Evolutionary conservation across 305 asterid species (phyloP), one percentile per base, ranked within the genome.

Genomic region (Nicotiana rustica): DNA sequence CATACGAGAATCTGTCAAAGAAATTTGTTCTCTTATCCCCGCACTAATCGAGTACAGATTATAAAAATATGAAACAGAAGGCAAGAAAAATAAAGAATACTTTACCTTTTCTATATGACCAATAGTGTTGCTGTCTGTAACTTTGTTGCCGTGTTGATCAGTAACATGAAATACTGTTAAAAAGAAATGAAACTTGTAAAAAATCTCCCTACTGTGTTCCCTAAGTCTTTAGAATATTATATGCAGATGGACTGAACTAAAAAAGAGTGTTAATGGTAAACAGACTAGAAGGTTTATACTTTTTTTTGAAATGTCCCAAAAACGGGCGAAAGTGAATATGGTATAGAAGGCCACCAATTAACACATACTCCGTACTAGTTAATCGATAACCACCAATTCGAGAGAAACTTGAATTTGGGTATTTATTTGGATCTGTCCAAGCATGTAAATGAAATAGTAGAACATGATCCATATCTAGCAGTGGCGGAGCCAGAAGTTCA

Each of bases 151-250:
- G 61, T 92, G 95, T 78, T 93, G 96, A 89, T 96, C 98, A 60
- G 97, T 96, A 86, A 95, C 99, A 84, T 95, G 99, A 85, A 93
- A 96, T 55, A 92, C 99, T 95, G 95, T 81, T 73, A 29, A 84
- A 83, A 88, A 86, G 65, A 86, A 84, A 61, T 77, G 68, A 82
- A 81, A 36, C 83, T 57, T 62, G 75, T 19, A 80, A 3, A 19
- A n/a, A 31, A 44, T 5, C 6, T 35, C 71, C 41, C 79, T 21
- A 14, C 38, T 55, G 38, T 10, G 78, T 67, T 9, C 17, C 57
- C 4, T 7, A 44, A 29, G 38, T 67, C n/a, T 52, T 66, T 81
- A 81, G 31, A 31, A 19, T 15, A 31, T 10, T 78, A 78, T 49
- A 78, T 38, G 75, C 61, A 79, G 73, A 41, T 80, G 35, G 65